Percentiles rank a stretch among this genome's conserved stretches.
Conservation (phyloP, 257 asterid species). For the Solanum sejunctum region DNA sequence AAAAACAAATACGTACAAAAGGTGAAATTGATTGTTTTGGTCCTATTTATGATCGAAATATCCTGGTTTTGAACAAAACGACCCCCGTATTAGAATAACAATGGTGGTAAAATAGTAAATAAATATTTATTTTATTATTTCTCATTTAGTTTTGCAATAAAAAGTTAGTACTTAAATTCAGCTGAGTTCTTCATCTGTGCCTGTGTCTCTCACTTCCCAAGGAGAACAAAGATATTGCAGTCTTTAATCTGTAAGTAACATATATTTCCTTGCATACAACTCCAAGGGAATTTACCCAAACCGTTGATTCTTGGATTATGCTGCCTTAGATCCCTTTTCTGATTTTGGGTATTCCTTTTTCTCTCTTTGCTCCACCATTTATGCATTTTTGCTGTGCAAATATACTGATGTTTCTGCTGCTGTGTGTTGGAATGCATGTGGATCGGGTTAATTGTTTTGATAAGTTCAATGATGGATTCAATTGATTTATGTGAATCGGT, state of each 20-base stretch:
- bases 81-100: not conserved
- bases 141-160: not conserved
- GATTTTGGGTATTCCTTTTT: not conserved
- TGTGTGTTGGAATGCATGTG: not conserved
- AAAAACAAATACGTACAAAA: not conserved
- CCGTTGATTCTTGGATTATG: not conserved
- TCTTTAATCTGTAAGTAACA: not conserved
- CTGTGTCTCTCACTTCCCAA: not conserved
- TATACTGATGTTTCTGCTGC: not conserved
- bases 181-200: not conserved
- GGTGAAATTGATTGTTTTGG: not conserved
- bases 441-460: not conserved
- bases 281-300: not conserved
- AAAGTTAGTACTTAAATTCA: not conserved
- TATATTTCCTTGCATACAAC: not conserved
- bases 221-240: not conserved
- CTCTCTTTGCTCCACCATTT: not conserved
- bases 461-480: not conserved
- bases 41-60: not conserved
- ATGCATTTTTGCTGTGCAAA: not conserved
- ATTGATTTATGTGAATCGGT: not conserved
- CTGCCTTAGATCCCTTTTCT: not conserved
- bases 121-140: not conserved
- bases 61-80: not conserved
- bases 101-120: not conserved